Evolutionary conservation across 352 stramenopile species (phyloP), one percentile per base, ranked within the genome.

Genomic region (Phytophthora podocarpi): DNA sequence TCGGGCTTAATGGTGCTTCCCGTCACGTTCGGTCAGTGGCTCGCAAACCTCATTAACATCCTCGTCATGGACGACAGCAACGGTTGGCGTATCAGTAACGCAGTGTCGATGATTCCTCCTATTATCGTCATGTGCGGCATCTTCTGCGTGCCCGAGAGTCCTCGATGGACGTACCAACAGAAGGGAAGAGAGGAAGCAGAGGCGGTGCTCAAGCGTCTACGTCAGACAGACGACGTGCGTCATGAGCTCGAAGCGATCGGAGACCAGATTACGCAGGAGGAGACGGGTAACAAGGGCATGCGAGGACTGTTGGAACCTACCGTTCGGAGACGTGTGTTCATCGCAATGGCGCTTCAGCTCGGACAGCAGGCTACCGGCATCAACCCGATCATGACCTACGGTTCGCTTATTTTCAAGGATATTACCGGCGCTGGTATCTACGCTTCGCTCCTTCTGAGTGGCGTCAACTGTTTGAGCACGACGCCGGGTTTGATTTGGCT

Each of bases 311-410:
- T 40, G 35, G 67, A 72, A 31, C 59, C 41, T n/a, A 65, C 58
- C 10, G 31, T 70, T 15, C 34, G 45, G 23, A 72, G 47, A 15
- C 50, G 67, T 26, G 28, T 72, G 8, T 34, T 80, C 52, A 76
- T 73, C 32, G 59, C 53, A 37, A 76, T 72, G 55, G 32, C 48
- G 23, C 53, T 85, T 15, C 76, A 81, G 46, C 41, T 81, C 15
- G 63, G 80, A 24, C 73, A 81, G 24, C 53, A 83, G 26, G 47
- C 76, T 0, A 72, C 67, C 0, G 63, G 72, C 21, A 78, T 77
- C 43, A 69, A 73, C 34, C 42, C 69, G 9, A 71, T 77, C 18
- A 65, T 77, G 50, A 68, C 54, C 0, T 74, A 74, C 34, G 68
- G 68, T 4, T 55, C 63, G 4, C 47, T 70, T 16, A 64, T 63